Base-by-base conservation (phyloP, 352 stramenopile genomes). In the Stramenopiles sp. region DNA sequence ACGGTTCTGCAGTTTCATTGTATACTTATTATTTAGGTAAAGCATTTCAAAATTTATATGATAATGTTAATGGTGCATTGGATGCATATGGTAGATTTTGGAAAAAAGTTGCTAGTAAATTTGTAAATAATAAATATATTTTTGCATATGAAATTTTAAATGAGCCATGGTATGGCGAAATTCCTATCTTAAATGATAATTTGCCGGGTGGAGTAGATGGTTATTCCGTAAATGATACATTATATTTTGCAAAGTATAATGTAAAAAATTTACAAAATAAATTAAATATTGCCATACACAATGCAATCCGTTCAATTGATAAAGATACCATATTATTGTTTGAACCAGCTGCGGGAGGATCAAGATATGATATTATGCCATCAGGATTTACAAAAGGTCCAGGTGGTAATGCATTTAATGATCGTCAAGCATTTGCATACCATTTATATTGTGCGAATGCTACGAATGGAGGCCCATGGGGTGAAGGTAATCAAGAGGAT, bases 71-170 rank as follows among this genome's bases (percentile, higher is more conserved):
- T 77, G 31, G 7, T 31, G 78, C n/a, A 29, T 33, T 80, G 23
- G 20, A 84, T 30, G n/a, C 6, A 20, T 83, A 82, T 31, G 73
- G 30, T 30, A n/a, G 78, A 29, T 84, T 83, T 63, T 83, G 81
- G 81, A 30, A 7, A 32, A 73, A 79, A 4, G 69, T 27, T 1
- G 81, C 80, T 23, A 76, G 32, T 30, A 31, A 1, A 13, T 83
- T 83, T 20, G 73, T 76, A 78, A 7, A 23, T 29, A 20, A 29
- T 23, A 38, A 38, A n/a, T 6, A 78, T n/a, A 4, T 83, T 53
- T 4, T 83, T n/a, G 81, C 73, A 38, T 83, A 83, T 53, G 81
- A 83, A 20, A 23, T 83, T 30, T 76, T 83, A 20, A 83, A 83
- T 78, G 81, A 83, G 77, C 81, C 81, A 30, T 83, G 78, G 78